Conservation (phyloP, 345 rosid genomes). For the Eucalyptus erythrocorys region DNA sequence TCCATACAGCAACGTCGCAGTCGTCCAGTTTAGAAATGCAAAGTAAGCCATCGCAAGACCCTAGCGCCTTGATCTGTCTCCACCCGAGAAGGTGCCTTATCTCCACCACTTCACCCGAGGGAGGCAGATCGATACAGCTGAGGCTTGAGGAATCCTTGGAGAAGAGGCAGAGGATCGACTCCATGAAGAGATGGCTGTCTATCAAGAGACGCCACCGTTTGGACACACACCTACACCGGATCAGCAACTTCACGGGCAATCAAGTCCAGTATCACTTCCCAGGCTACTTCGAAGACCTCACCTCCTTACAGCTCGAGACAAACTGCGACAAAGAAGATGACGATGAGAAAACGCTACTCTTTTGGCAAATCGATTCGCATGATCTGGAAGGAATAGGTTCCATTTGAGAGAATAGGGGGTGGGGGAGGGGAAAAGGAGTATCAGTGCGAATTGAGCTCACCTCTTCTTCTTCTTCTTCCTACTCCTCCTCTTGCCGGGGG, state of each 20-base stretch:
- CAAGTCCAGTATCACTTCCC: not conserved
- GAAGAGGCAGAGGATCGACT: constrained; percentile 12
- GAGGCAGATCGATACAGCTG: constrained; percentile 3
- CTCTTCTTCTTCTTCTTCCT: no score
- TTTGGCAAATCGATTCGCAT: no score
- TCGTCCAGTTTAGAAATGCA: constrained; percentile 10
- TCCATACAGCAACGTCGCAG: constrained; percentile 8
- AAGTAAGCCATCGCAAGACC: constrained; percentile 26
- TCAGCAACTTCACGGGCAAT: constrained; percentile 6
- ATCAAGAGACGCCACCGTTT: constrained; percentile 6
- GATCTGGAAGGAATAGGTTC: no score
- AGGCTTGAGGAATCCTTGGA: constrained; percentile 1
- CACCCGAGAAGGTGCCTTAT: constrained; percentile 8
- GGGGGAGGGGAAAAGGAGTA: no score
- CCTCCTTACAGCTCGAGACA: no score
- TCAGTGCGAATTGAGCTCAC: no score
- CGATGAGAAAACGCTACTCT: no score
- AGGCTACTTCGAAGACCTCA: no score
- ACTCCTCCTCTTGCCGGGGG: no score
- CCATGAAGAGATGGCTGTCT: constrained; percentile 11
- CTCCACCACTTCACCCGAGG: not conserved
- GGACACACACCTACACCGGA: constrained; percentile 22
- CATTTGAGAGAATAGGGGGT: no score
- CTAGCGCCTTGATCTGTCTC: constrained; percentile 9
- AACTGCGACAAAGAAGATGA: no score